phyloP scores from a whole-genome alignment of 2,329 filamentous ascomycete species.

The Alternaria angustiovoidea region DNA sequence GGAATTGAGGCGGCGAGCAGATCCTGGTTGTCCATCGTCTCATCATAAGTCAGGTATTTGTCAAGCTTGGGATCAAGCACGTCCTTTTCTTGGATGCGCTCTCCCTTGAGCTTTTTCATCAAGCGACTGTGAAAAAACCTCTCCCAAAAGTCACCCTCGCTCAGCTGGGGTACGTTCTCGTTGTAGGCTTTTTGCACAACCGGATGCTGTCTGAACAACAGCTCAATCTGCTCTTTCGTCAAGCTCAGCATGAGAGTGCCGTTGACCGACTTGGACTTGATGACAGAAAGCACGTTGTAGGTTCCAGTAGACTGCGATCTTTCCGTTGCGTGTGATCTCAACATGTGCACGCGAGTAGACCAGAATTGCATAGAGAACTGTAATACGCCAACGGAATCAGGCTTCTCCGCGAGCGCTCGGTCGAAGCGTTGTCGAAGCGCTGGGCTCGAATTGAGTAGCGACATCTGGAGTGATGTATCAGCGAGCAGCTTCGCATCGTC shows the following conservation, averaged over 20 bases:
- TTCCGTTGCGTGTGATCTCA: constrained; percentile 91
- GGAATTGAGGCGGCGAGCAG: constrained; percentile 73
- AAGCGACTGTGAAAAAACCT: constrained; percentile 91
- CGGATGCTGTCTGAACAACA: constrained; percentile 93
- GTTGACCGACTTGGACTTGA: constrained; percentile 80
- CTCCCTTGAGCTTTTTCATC: constrained; percentile 89
- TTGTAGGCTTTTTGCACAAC: constrained; percentile 90
- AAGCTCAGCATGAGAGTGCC: constrained; percentile 78
- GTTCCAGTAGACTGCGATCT: constrained; percentile 83
- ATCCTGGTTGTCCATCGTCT: constrained; percentile 59
- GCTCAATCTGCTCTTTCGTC: constrained; percentile 87
- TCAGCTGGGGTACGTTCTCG: constrained; percentile 80
- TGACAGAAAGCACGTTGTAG: constrained; percentile 91
- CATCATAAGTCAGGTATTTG: constrained; percentile 80
- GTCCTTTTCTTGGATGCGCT: constrained; percentile 82
- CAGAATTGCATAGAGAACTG: constrained; percentile 95
- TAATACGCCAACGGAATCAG: constrained; percentile 78
- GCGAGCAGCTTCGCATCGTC: constrained; percentile 80
- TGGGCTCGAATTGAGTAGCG: constrained; percentile 81
- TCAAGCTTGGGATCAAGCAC: constrained; percentile 81
- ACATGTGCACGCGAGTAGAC: constrained; percentile 83
- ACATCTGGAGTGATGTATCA: constrained; percentile 85
- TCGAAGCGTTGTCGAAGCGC: constrained; percentile 83
- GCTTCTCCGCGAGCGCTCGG: constrained; percentile 83
- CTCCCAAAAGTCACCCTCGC: constrained; percentile 87